phyloP scores from a whole-genome alignment of 495 filamentous ascomycete genomes.

The Pseudoneurospora amorphoporcata region DNA sequence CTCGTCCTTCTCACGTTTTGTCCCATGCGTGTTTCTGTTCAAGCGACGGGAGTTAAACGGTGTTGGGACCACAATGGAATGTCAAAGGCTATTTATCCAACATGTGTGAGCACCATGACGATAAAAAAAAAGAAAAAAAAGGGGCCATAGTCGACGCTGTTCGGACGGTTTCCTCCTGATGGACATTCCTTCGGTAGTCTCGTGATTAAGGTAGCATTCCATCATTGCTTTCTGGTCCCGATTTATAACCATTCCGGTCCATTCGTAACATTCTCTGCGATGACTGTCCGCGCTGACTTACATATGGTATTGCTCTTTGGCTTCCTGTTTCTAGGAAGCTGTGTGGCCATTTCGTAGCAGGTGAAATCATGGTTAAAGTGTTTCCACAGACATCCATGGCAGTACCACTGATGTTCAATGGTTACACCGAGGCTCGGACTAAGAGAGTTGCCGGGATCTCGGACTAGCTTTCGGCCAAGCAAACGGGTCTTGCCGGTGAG shows the following conservation, averaged over 20 bases:
- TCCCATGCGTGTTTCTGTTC: background rate
- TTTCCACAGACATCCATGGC: background rate
- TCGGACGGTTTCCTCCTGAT: background rate
- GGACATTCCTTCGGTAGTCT: background rate
- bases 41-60: background rate
- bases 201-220: background rate
- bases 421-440: background rate
- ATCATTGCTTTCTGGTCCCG: background rate
- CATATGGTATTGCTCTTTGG: background rate
- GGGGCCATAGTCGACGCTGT: too few relatives aligned
- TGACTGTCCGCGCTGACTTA: background rate
- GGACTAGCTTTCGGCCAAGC: background rate
- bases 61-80: background rate
- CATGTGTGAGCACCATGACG: background rate
- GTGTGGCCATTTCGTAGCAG: background rate
- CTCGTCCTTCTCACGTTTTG: background rate
- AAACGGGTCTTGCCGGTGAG: background rate
- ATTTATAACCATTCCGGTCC: background rate
- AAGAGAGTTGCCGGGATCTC: background rate
- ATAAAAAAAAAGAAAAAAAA: too few relatives aligned
- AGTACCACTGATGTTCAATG: background rate
- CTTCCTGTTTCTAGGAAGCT: background rate
- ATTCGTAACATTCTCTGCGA: background rate
- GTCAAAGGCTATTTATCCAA: background rate
- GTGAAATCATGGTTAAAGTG: background rate